These are phyloP conservation scores for Durusdinium trenchii DNA, from an alignment of 73 alveolate species.

Conservation along the genomic window DNA sequence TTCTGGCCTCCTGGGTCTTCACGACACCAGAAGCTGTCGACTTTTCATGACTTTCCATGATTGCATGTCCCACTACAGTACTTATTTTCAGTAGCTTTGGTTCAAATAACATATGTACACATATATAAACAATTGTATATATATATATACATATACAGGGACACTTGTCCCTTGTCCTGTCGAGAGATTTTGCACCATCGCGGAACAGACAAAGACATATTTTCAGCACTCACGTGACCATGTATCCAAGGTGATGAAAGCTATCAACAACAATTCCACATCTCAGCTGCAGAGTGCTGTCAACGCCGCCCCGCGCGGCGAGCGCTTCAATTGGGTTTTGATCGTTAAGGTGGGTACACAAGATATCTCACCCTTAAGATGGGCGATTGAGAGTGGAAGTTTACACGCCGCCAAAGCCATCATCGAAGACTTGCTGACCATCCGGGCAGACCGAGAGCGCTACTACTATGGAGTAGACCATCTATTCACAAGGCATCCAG, in stretches of 20 bases:
- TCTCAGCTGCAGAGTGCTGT: constrained; percentile 58
- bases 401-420: constrained; percentile 75
- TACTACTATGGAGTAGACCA: constrained; percentile 76
- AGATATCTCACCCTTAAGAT: constrained; percentile 78
- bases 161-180: neutral
- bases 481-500: constrained; percentile 66
- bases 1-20: too few relatives aligned
- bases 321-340: constrained; percentile 87
- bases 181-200: neutral
- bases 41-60: too few relatives aligned
- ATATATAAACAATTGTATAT: neutral
- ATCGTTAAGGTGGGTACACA: constrained; percentile 75
- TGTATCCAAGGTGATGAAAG: constrained; percentile 50
- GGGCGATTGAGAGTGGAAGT: constrained; percentile 91
- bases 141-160: neutral
- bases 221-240: too few relatives aligned
- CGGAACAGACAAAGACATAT: too few relatives aligned
- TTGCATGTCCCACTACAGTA: too few relatives aligned
- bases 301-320: constrained; percentile 72
- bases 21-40: too few relatives aligned
- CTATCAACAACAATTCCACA: constrained; percentile 87
- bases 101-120: neutral
- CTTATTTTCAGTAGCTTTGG: too few relatives aligned
- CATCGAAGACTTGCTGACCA: constrained; percentile 83
- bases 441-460: constrained; percentile 74